A percentile compares a stretch with the other conserved stretches of the same genome.
phyloP scores from a whole-genome alignment of 495 filamentous ascomycete species.

The Melanomma pulvis-pyrius region DNA sequence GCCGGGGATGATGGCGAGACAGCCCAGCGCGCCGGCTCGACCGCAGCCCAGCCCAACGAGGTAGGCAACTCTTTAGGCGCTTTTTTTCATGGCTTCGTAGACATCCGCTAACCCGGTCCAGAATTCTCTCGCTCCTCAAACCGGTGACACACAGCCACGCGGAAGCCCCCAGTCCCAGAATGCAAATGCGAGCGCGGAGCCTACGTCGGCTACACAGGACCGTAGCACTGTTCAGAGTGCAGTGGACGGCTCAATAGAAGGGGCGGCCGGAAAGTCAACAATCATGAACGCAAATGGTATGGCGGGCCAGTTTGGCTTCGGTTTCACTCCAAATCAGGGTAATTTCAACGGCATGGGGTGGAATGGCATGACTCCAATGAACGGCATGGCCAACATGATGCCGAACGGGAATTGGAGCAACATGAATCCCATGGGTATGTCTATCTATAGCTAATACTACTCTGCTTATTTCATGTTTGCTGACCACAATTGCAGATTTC shows the following conservation, averaged over 20 bases:
- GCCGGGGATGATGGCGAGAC: not conserved
- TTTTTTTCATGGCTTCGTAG: not conserved
- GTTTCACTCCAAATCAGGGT: slow-evolving; percentile 55
- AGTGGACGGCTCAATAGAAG: slow-evolving; percentile 2
- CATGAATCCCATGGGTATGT: slow-evolving; percentile 82
- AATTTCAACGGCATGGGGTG: slow-evolving; percentile 69
- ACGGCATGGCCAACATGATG: slow-evolving; percentile 73
- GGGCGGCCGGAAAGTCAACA: slow-evolving; percentile 2
- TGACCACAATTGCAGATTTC: not conserved
- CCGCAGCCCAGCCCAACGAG: not conserved
- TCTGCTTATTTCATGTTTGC: not conserved
- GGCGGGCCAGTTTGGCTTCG: slow-evolving; percentile 46
- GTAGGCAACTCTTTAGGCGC: not conserved
- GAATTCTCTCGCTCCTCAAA: not conserved
- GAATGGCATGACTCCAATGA: slow-evolving; percentile 75
- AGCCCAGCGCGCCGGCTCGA: not conserved
- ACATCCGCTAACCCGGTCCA: not conserved
- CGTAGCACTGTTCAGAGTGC: not conserved
- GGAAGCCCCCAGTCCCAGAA: not conserved
- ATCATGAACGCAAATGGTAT: slow-evolving; percentile 40
- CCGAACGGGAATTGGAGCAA: slow-evolving; percentile 62
- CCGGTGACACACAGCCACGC: not conserved
- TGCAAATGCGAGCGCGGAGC: slow-evolving; percentile 1
- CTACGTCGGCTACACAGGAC: slow-evolving; percentile 13
- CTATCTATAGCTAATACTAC: not conserved